These are phyloP conservation scores for Ceratocystis diversiconidia DNA, from an alignment of 2,329 filamentous ascomycete species.

Conservation along the genomic window DNA sequence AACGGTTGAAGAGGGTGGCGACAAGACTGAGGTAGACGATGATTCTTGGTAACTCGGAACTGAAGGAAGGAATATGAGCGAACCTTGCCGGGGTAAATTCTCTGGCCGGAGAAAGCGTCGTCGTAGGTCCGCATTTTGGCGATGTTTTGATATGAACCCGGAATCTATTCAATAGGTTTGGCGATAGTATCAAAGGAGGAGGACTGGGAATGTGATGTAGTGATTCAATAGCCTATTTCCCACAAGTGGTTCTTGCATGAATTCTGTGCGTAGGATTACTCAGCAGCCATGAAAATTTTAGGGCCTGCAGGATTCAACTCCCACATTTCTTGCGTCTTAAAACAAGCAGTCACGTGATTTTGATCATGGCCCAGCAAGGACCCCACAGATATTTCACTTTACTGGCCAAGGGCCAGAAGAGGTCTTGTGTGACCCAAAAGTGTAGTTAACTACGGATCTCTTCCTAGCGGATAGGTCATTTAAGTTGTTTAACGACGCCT, in stretches of 20 bases:
- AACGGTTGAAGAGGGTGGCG: constrained; percentile 1
- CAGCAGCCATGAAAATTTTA: constrained; percentile 20
- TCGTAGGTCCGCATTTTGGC: constrained; percentile 52
- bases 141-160: constrained; percentile 27
- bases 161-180: constrained; percentile 30
- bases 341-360: constrained; percentile 10
- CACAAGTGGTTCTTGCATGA: constrained; percentile 15
- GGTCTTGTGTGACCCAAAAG: not conserved
- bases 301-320: constrained; percentile 23
- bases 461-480: not conserved
- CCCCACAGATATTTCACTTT: not conserved
- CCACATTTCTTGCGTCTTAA: constrained; percentile 19
- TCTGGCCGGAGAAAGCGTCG: constrained; percentile 51
- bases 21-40: not conserved
- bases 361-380: not conserved
- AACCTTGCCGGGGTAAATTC: constrained; percentile 56
- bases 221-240: constrained; percentile 17
- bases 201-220: constrained; percentile 18
- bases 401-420: not conserved
- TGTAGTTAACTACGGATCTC: too few relatives aligned
- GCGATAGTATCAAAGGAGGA: constrained; percentile 27
- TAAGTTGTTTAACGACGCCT: not conserved
- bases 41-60: constrained; percentile 8
- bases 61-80: constrained; percentile 23
- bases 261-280: constrained; percentile 18